Conservation (phyloP, 805 yeast genomes). For the Sugiyamaella smithiae region DNA sequence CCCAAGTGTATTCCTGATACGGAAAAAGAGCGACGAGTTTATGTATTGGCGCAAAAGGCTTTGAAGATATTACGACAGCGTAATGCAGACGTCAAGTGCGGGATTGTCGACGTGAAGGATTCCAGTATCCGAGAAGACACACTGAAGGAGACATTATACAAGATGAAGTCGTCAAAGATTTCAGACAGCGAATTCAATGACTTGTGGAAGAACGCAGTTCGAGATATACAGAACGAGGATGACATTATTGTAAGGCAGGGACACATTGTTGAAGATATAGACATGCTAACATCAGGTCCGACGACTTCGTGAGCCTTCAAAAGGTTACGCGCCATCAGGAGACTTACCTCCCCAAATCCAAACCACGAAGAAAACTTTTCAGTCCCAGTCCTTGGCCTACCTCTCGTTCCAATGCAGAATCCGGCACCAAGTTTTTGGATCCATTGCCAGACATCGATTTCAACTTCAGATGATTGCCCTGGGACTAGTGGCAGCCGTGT, state of each 20-base stretch:
- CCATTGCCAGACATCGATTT: constrained; percentile 23
- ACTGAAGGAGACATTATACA: constrained; percentile 23
- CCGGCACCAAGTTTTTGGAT: constrained; percentile 16
- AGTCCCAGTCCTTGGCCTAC: constrained; percentile 25
- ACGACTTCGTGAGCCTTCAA: constrained; percentile 19
- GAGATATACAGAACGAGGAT: constrained; percentile 54
- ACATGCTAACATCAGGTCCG: constrained; percentile 16
- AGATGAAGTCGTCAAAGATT: constrained; percentile 25
- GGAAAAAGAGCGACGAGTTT: constrained; percentile 62
- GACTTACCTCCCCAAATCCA: constrained; percentile 16
- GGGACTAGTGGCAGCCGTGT: neutral
- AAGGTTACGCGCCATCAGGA: constrained; percentile 21
- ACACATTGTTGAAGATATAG: neutral
- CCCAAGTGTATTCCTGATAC: constrained; percentile 74
- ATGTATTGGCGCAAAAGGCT: constrained; percentile 61
- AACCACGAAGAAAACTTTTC: constrained; percentile 20
- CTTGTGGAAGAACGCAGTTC: constrained; percentile 65
- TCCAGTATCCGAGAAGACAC: constrained; percentile 38
- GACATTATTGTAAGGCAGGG: constrained; percentile 28
- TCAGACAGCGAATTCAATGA: constrained; percentile 65
- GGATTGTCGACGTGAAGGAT: constrained; percentile 33
- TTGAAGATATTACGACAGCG: constrained; percentile 62
- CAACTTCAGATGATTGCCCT: constrained; percentile 11
- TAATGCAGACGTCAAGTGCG: constrained; percentile 63
- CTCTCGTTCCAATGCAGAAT: constrained; percentile 24